phyloP scores from a whole-genome alignment of 2,329 filamentous ascomycete species.

The Calycina marina region DNA sequence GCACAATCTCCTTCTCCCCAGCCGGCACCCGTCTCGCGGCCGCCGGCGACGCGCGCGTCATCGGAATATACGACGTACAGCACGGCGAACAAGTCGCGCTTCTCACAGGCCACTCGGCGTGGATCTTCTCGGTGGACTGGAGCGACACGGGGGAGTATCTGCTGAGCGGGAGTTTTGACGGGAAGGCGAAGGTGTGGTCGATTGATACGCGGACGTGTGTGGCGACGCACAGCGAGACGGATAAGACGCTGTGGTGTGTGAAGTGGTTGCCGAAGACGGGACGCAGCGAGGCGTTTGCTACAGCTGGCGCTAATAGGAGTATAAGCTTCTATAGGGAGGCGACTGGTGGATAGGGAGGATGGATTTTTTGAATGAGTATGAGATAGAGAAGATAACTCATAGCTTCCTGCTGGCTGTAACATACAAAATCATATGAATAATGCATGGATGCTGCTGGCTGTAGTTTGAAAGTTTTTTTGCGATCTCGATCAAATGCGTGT shows the following conservation, averaged over 20 bases:
- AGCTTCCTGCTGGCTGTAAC: too few species aligned
- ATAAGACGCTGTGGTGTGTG: conserved; percentile 70
- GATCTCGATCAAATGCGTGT: too few species aligned
- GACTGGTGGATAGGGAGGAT: conserved; percentile 34
- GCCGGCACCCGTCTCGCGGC: conserved; percentile 73
- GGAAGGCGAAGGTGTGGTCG: conserved; percentile 93
- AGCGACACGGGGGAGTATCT: conserved; percentile 85
- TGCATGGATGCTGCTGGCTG: too few species aligned
- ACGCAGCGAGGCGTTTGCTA: conserved; percentile 57
- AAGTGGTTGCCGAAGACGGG: conserved; percentile 65
- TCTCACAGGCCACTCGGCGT: conserved; percentile 63
- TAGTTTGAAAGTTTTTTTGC: too few species aligned
- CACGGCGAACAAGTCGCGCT: conserved; percentile 89
- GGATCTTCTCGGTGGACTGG: conserved; percentile 89
- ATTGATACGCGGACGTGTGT: conserved; percentile 74
- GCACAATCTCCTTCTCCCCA: conserved; percentile 77
- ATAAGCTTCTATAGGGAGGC: conserved; percentile 78
- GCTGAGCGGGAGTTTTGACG: conserved; percentile 76
- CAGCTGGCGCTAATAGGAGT: conserved; percentile 60
- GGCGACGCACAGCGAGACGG: conserved; percentile 84
- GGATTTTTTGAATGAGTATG: too few species aligned
- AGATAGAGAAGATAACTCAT: not conserved
- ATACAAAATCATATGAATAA: too few species aligned
- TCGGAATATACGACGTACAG: conserved; percentile 81
- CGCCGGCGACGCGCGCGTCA: conserved; percentile 75